phyloP scores from a whole-genome alignment of 441 rosid genomes.

The Gossypium lobatum region DNA sequence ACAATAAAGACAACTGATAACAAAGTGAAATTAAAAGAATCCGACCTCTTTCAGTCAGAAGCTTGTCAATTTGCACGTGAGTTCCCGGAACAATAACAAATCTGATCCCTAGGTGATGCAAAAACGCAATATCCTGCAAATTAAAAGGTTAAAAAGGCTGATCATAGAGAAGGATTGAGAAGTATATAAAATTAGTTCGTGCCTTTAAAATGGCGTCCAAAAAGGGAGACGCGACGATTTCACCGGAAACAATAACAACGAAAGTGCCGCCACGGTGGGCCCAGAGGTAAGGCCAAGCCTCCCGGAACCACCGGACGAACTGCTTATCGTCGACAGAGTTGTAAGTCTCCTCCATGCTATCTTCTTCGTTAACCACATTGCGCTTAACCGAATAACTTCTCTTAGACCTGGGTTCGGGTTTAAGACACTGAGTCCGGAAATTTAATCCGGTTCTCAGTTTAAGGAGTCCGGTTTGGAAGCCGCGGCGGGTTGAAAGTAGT shows the following conservation, averaged over 20 bases:
- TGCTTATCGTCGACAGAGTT: slow-evolving; percentile 42
- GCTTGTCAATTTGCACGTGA: slow-evolving; percentile 78
- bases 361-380: slow-evolving; percentile 29
- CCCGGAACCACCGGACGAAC: slow-evolving; percentile 86
- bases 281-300: slow-evolving; percentile 91
- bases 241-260: slow-evolving; percentile 73
- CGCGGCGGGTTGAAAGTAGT: slow-evolving; percentile 11
- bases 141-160: neutral
- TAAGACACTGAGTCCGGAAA: slow-evolving; percentile 4
- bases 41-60: slow-evolving; percentile 70
- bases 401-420: neutral
- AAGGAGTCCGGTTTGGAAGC: neutral
- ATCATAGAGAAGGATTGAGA: neutral
- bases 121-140: slow-evolving; percentile 87
- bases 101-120: slow-evolving; percentile 82
- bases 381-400: slow-evolving; percentile 23
- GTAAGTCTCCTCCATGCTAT: slow-evolving; percentile 20
- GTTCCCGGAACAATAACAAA: slow-evolving; percentile 91
- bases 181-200: neutral
- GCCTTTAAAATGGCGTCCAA: slow-evolving; percentile 77
- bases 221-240: slow-evolving; percentile 46
- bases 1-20: neutral
- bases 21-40: neutral
- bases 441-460: slow-evolving; percentile 1
- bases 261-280: slow-evolving; percentile 78